These are phyloP conservation scores for Elaeis oleifera DNA, from an alignment of 202 grass and related monocot genomes.

Conservation along the genomic window DNA sequence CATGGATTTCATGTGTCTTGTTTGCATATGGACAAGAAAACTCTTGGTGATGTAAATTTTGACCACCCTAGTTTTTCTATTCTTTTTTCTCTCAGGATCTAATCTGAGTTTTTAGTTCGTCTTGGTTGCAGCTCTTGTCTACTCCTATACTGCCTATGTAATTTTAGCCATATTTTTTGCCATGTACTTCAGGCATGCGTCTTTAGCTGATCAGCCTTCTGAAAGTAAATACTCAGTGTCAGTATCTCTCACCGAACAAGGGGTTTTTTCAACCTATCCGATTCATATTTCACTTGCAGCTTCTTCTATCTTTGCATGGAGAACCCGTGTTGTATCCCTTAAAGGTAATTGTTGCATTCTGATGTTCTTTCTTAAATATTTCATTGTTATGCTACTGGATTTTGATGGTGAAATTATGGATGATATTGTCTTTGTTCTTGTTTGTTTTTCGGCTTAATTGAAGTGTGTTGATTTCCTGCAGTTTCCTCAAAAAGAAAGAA, in stretches of 20 bases:
- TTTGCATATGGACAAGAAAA: no score
- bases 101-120: no score
- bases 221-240: constrained; percentile 41
- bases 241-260: constrained; percentile 66
- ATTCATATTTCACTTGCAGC: constrained; percentile 51
- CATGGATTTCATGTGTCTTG: no score
- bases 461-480: neutral
- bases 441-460: neutral
- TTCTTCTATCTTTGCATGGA: constrained; percentile 55
- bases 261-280: constrained; percentile 62
- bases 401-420: no score
- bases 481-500: neutral
- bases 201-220: constrained; percentile 41
- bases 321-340: constrained; percentile 47
- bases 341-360: constrained; percentile 38
- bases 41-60: no score
- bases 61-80: no score
- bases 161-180: neutral
- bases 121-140: no score
- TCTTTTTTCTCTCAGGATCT: no score
- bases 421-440: no score
- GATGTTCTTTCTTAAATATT: constrained; percentile 17
- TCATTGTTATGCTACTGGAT: neutral
- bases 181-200: constrained; percentile 31
- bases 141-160: no score